Evolutionary conservation across 2,329 filamentous ascomycete species (phyloP), one percentile per base, ranked within the genome.

Genomic region (Onygena corvina): DNA sequence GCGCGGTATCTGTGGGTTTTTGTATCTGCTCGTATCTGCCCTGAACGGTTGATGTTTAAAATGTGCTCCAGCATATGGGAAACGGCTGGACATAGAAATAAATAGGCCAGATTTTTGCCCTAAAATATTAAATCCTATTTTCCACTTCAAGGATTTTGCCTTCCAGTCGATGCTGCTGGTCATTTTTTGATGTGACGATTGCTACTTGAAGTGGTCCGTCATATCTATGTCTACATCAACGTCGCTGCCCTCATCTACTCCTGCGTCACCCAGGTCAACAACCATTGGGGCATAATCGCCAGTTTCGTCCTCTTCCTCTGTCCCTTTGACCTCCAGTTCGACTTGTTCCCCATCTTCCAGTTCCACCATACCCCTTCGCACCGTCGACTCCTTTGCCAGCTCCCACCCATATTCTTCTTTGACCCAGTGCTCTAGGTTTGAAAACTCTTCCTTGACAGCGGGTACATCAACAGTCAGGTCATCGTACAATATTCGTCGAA

Each of bases 251-350:
- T 50, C 47, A 3, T 18, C 14, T 18, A 9, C 27, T 36, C 34
- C 30, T n/a, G 8, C 52, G 27, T 58, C 60, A 12, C 52, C 64
- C 38, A 67, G 49, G 52, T 81, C 75, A 16, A 83, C 77, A 27
- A 83, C 63, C 31, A 74, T 66, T 16, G 79, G 79, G 25, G 79
- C 79, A 68, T 79, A 82, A 56, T 83, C 79, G 8, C 79, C 79
- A 9, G 70, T 73, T 62, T 82, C 79, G 46, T 82, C 78, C 16
- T 81, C 77, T 57, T 77, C 76, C 38, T 80, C 77, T 33, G 67
- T 64, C 11, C 67, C 71, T 16, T 67, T 65, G 53, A 76, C 64
- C 16, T 79, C 76, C 68, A 82, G 68, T 55, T 79, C 76, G 3
- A 82, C 73, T 53, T 71, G 67, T 61, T 82, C 79, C 12, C 79